Conservation (phyloP, 257 asterid genomes). For the Cordia subcordata region DNA sequence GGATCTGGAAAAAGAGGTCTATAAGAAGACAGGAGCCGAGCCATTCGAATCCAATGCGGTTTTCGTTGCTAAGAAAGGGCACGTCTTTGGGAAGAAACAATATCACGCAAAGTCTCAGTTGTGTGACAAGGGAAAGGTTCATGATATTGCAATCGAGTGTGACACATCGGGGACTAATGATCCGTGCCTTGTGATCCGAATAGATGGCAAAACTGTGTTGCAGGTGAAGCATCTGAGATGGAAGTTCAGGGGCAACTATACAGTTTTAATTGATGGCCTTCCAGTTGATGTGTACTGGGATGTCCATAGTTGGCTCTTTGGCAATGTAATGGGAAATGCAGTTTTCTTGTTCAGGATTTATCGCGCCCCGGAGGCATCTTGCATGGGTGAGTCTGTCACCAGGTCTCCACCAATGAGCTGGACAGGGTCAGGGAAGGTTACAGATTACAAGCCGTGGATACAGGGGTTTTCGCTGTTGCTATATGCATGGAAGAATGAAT, state of each 20-base stretch:
- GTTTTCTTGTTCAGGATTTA: slow-evolving; percentile 54
- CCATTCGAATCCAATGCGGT: slow-evolving; percentile 25
- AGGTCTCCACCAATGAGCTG: slow-evolving; percentile 19
- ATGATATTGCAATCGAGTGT: slow-evolving; percentile 52
- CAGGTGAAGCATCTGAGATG: slow-evolving; percentile 49
- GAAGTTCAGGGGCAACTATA: slow-evolving; percentile 67
- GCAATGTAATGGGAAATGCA: slow-evolving; percentile 38
- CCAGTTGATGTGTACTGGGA: slow-evolving; percentile 69
- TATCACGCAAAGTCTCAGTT: slow-evolving; percentile 50
- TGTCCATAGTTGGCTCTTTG: slow-evolving; percentile 69
- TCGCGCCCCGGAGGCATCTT: slow-evolving; percentile 18
- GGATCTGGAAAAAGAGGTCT: slow-evolving; percentile 35
- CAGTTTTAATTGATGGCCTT: slow-evolving; percentile 58
- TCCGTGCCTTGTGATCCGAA: slow-evolving; percentile 33
- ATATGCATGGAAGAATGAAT: neutral
- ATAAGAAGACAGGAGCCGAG: slow-evolving; percentile 29
- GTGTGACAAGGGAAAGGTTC: slow-evolving; percentile 38
- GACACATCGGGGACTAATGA: slow-evolving; percentile 30
- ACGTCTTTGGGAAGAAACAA: slow-evolving; percentile 48
- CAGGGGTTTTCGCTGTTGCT: neutral
- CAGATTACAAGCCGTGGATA: neutral
- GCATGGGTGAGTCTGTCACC: slow-evolving; percentile 4
- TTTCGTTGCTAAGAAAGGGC: slow-evolving; percentile 49
- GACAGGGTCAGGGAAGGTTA: slow-evolving; percentile 9
- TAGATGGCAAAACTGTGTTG: slow-evolving; percentile 44